phyloP scores from a whole-genome alignment of 2,329 filamentous ascomycete species.

The Fusarium sp. region DNA sequence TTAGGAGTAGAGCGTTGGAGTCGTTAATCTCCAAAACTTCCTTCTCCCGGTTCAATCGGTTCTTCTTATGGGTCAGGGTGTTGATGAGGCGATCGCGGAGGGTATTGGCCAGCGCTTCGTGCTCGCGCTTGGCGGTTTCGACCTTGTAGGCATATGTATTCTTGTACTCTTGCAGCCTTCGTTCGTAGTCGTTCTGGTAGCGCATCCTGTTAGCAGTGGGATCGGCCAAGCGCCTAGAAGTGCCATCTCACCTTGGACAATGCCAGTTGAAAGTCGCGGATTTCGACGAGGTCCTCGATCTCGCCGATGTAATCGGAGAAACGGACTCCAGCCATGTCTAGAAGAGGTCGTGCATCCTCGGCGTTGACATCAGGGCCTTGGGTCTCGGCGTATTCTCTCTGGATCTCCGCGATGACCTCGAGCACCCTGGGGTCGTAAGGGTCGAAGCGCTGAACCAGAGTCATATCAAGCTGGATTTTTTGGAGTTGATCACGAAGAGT shows the following conservation, averaged over 20 bases:
- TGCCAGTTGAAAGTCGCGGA: conserved; percentile 82
- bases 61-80: conserved; percentile 69
- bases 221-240: background rate
- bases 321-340: conserved; percentile 80
- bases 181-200: conserved; percentile 67
- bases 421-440: conserved; percentile 77
- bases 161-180: conserved; percentile 65
- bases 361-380: conserved; percentile 51
- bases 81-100: conserved; percentile 73
- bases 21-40: conserved; percentile 73
- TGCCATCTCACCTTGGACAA: conserved; percentile 73
- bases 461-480: conserved; percentile 90
- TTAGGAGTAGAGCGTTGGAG: conserved; percentile 68
- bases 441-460: conserved; percentile 82
- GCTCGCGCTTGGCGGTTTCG: conserved; percentile 68
- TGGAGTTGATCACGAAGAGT: conserved; percentile 90
- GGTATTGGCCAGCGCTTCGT: conserved; percentile 65
- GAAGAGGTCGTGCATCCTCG: conserved; percentile 61
- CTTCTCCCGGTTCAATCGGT: conserved; percentile 69
- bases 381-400: conserved; percentile 61
- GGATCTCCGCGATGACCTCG: conserved; percentile 72
- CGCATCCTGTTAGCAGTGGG: conserved; percentile 26
- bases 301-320: conserved; percentile 87
- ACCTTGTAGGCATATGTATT: conserved; percentile 68
- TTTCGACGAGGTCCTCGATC: conserved; percentile 86